Conservation (phyloP, 768 basidiomycete species). For the Collybiopsis confluens region DNA sequence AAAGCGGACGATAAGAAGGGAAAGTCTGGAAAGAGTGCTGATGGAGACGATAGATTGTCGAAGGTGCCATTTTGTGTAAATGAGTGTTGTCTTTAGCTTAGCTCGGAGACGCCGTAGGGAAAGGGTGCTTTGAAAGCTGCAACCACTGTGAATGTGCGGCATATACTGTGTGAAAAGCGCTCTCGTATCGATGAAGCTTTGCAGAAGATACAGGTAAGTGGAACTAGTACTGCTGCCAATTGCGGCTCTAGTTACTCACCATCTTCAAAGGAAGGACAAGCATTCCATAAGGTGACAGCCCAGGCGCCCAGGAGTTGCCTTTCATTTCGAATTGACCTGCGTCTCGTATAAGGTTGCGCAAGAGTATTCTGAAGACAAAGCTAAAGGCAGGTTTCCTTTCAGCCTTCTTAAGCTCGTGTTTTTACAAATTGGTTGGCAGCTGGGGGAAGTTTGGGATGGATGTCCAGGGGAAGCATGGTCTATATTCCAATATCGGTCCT, state of each 20-base stretch:
- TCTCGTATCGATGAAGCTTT: conserved; percentile 76
- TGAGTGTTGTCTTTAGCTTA: background rate
- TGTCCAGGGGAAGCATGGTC: conserved; percentile 84
- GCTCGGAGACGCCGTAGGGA: conserved; percentile 1
- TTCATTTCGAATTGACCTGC: too few species aligned
- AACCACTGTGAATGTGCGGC: conserved; percentile 79
- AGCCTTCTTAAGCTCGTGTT: background rate
- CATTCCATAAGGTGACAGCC: conserved; percentile 88
- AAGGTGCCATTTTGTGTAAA: conserved; percentile 26
- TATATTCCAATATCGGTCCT: conserved; percentile 17
- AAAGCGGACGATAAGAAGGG: conserved; percentile 39
- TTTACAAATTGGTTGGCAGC: conserved; percentile 33
- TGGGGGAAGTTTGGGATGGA: conserved; percentile 86
- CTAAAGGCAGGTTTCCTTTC: conserved; percentile 54
- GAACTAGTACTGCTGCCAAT: background rate
- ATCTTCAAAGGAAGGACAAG: conserved; percentile 54
- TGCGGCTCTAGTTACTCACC: background rate
- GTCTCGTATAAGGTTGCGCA: too few species aligned
- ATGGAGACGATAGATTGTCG: conserved; percentile 32
- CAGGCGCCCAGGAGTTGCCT: too few species aligned
- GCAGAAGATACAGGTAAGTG: conserved; percentile 71
- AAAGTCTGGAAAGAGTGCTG: conserved; percentile 28
- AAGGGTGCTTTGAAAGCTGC: conserved; percentile 64
- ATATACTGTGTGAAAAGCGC: conserved; percentile 87
- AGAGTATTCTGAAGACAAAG: conserved; percentile 89